These are phyloP conservation scores for Triticum timopheevii DNA, from an alignment of 176 grass and related monocot genomes.

Conservation along the genomic window DNA sequence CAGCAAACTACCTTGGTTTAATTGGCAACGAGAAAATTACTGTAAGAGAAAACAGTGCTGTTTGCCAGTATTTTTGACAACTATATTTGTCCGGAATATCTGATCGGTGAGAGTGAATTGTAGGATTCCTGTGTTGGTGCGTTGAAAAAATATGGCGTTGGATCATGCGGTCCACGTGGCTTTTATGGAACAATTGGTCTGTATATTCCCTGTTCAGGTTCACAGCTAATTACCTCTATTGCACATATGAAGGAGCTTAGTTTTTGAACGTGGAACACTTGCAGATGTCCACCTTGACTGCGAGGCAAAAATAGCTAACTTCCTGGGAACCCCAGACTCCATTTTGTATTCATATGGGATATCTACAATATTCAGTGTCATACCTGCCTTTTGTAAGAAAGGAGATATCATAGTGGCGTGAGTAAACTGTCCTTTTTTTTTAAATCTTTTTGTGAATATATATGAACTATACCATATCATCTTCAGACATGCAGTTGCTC, in stretches of 20 bases:
- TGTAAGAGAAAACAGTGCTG: conserved; percentile 47
- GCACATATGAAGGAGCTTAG: conserved; percentile 36
- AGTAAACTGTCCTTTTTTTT: conserved; percentile 45
- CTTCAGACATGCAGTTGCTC: background rate
- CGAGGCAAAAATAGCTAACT: conserved; percentile 84
- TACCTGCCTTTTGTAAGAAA: conserved; percentile 97
- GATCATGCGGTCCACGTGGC: conserved; percentile 88
- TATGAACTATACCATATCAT: background rate
- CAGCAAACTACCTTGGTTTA: conserved; percentile 91
- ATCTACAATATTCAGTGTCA: conserved; percentile 95
- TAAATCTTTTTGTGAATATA: background rate
- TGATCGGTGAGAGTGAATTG: conserved; percentile 23
- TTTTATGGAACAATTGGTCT: conserved; percentile 96
- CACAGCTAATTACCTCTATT: background rate
- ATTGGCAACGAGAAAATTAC: conserved; percentile 88
- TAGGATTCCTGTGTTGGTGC: conserved; percentile 81
- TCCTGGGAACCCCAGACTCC: conserved; percentile 81
- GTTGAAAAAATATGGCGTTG: conserved; percentile 95
- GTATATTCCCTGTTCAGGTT: conserved; percentile 23
- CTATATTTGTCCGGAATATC: conserved; percentile 11
- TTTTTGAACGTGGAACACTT: conserved; percentile 26
- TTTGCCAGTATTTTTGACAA: conserved; percentile 24
- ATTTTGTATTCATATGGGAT: conserved; percentile 94
- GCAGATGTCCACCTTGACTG: conserved; percentile 97
- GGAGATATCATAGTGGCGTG: conserved; percentile 91